Evolutionary conservation across 441 rosid genomes (phyloP).

Genomic region (Populus trichocarpa): DNA sequence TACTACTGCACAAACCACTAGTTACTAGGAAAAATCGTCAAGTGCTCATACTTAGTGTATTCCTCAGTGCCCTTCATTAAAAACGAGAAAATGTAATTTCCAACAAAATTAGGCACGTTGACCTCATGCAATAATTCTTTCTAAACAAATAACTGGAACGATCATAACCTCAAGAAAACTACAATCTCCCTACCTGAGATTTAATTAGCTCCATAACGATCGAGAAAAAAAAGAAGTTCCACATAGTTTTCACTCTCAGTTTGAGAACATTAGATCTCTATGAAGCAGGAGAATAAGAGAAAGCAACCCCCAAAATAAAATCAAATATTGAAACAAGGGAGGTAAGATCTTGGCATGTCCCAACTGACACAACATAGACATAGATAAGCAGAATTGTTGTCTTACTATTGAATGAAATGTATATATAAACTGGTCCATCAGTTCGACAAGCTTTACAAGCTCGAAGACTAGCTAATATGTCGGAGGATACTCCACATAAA

Average conservation of each 20-base stretch:
- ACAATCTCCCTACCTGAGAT: neutral
- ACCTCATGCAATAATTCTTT: neutral
- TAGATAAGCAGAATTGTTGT: neutral
- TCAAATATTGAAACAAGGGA: constrained; percentile 6
- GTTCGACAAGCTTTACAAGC: constrained; percentile 35
- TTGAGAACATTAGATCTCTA: neutral
- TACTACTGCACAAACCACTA: neutral
- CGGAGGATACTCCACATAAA: constrained; percentile 83
- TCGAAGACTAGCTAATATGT: constrained; percentile 48
- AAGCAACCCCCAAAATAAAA: constrained; percentile 2
- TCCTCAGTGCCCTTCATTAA: neutral
- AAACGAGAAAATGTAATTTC: neutral
- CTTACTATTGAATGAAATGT: neutral
- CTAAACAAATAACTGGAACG: neutral
- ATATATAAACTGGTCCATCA: constrained; percentile 9
- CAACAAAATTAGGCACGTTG: neutral
- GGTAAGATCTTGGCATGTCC: neutral
- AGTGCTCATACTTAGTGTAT: neutral
- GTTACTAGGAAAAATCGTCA: neutral
- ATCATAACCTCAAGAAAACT: constrained; percentile 4
- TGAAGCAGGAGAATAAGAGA: constrained; percentile 1
- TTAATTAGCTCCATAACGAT: neutral
- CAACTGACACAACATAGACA: neutral
- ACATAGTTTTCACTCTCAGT: neutral
- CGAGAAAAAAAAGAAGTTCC: neutral